Evolutionary conservation across 139 green algal genomes (phyloP).

Genomic region (Coccomyxa sp.): DNA sequence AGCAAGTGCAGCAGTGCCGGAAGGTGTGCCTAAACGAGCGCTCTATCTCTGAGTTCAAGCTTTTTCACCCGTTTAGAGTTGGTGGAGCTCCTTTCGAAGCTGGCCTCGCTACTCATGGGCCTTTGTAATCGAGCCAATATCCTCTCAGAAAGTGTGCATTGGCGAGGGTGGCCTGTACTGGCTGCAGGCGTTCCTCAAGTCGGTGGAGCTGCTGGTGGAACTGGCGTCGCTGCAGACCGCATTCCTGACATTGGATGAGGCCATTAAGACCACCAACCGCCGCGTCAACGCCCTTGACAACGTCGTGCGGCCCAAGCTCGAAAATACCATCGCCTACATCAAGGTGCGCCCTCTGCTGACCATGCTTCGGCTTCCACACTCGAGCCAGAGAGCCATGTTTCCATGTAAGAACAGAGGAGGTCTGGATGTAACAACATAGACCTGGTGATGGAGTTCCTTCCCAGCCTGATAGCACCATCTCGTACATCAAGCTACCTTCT

Average conservation of each 20-base stretch:
- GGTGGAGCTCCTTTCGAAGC: no score
- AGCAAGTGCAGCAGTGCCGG: constrained; percentile 86
- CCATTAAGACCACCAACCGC: constrained; percentile 96
- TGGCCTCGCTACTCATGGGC: no score
- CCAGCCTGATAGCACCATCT: no score
- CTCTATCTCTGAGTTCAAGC: neutral
- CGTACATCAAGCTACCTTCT: constrained; percentile 99
- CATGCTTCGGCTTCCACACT: no score
- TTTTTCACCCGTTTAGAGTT: no score
- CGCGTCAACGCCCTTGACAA: constrained; percentile 99
- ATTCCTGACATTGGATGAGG: constrained; percentile 96
- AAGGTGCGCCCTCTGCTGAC: constrained; percentile 68
- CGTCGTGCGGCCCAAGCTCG: constrained; percentile 91
- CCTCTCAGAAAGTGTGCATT: no score
- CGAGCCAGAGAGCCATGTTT: no score
- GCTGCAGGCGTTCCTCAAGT: constrained; percentile 61
- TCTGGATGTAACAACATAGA: no score
- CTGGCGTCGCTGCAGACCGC: constrained; percentile 96
- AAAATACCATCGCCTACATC: constrained; percentile 99
- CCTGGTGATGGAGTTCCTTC: no score
- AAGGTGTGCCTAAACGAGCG: neutral
- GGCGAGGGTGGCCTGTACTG: no score
- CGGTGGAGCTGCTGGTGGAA: constrained; percentile 89
- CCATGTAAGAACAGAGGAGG: no score
- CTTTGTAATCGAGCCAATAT: no score